Conservation (phyloP, 2,329 filamentous ascomycete species). For the Xylaria sp. region DNA sequence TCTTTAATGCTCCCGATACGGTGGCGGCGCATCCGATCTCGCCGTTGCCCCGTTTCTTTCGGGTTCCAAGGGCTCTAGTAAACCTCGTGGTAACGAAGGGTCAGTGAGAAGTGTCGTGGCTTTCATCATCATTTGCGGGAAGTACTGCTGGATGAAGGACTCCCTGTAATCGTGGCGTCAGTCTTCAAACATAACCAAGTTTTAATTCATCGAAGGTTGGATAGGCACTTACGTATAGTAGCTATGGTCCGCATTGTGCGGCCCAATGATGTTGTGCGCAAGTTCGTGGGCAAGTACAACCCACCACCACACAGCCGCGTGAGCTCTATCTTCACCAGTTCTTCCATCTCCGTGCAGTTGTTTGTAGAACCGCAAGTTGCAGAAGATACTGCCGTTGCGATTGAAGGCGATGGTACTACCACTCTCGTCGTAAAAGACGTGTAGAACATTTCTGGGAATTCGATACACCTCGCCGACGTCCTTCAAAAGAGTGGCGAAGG, state of each 20-base stretch:
- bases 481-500: constrained; percentile 71
- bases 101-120: constrained; percentile 39
- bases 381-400: constrained; percentile 83
- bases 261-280: constrained; percentile 85
- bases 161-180: constrained; percentile 54
- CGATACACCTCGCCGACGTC: constrained; percentile 76
- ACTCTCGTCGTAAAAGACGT: constrained; percentile 83
- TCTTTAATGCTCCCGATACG: constrained; percentile 28
- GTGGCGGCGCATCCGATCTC: constrained; percentile 20
- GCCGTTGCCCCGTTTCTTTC: not conserved
- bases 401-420: constrained; percentile 94
- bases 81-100: not conserved
- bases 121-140: constrained; percentile 69
- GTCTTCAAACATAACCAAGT: not conserved
- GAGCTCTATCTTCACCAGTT: constrained; percentile 58
- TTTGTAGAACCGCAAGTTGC: constrained; percentile 87
- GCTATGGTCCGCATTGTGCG: constrained; percentile 79
- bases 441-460: constrained; percentile 70
- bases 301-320: constrained; percentile 88
- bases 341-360: constrained; percentile 71
- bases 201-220: not conserved
- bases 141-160: constrained; percentile 79
- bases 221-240: constrained; percentile 74
- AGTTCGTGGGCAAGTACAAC: constrained; percentile 95
- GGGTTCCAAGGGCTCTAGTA: constrained; percentile 15